Conservation (phyloP, 306 rosid species). For the Trifolium fragiferum region DNA sequence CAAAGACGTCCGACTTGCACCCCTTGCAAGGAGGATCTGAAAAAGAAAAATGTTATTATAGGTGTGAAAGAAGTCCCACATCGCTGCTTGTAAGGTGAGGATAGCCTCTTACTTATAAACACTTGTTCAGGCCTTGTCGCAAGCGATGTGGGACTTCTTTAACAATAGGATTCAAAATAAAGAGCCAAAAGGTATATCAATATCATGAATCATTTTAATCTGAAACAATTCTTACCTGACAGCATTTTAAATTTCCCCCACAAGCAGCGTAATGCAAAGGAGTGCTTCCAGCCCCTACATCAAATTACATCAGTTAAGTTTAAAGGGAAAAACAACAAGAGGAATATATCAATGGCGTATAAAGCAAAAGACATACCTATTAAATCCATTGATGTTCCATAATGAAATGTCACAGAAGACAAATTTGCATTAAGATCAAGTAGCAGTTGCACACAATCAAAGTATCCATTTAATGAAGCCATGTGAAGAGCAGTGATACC, state of each 20-base stretch:
- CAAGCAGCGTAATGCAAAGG: slow-evolving; percentile 98
- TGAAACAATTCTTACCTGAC: slow-evolving; percentile 75
- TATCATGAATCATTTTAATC: slow-evolving; percentile 9
- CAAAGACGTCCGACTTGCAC: slow-evolving; percentile 78
- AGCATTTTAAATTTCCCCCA: slow-evolving; percentile 97
- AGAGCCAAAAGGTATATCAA: slow-evolving; percentile 28
- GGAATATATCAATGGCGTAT: background rate
- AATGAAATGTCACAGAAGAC: slow-evolving; percentile 78
- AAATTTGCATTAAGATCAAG: slow-evolving; percentile 87
- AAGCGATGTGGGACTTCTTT: too few species aligned
- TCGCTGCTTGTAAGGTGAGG: too few species aligned
- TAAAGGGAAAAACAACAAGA: slow-evolving; percentile 23
- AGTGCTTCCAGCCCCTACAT: slow-evolving; percentile 93
- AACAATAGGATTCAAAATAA: slow-evolving; percentile 43
- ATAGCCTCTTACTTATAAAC: too few species aligned
- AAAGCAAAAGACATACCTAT: slow-evolving; percentile 63
- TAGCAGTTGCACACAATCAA: slow-evolving; percentile 86
- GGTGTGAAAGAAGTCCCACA: too few species aligned
- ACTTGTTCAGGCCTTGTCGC: too few species aligned
- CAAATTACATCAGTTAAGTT: slow-evolving; percentile 31
- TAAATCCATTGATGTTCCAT: slow-evolving; percentile 95
- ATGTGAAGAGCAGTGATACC: slow-evolving; percentile 93
- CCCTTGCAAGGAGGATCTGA: slow-evolving; percentile 90
- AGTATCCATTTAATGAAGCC: slow-evolving; percentile 90
- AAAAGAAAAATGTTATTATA: slow-evolving; percentile 38